phyloP scores from a whole-genome alignment of 257 asterid species.

The Gardenia jasminoides region DNA sequence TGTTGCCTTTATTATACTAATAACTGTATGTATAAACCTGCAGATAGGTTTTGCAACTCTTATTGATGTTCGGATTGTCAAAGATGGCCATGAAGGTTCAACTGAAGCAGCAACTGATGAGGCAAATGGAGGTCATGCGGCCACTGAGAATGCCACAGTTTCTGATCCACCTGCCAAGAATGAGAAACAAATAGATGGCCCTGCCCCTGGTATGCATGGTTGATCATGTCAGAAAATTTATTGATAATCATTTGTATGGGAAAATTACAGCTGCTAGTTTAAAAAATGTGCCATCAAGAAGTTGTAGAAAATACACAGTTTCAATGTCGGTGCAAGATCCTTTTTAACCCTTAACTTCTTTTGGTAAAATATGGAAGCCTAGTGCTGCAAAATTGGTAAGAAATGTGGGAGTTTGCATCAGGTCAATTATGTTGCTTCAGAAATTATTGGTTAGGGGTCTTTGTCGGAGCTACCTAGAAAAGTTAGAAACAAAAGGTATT shows the following conservation, averaged over 20 bases:
- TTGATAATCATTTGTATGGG: neutral
- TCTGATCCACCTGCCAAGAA: conserved; percentile 31
- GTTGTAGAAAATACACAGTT: neutral
- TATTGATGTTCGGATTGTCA: conserved; percentile 61
- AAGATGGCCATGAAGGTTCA: conserved; percentile 38
- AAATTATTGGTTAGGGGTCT: neutral
- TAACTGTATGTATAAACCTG: conserved; percentile 14
- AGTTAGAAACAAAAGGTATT: neutral
- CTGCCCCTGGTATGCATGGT: conserved; percentile 43
- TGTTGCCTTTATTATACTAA: neutral
- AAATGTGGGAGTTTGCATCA: neutral
- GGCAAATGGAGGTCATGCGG: conserved; percentile 35
- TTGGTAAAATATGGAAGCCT: neutral
- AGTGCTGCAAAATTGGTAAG: neutral
- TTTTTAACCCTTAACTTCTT: neutral
- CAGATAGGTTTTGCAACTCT: conserved; percentile 77
- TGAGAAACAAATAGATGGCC: conserved; percentile 27
- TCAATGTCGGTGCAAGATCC: neutral
- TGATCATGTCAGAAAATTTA: neutral
- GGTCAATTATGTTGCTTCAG: no score
- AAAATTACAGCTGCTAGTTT: neutral
- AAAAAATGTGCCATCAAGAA: neutral
- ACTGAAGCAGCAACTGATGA: conserved; percentile 21
- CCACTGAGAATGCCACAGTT: conserved; percentile 29
- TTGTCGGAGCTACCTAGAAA: neutral